Evolutionary conservation across 345 rosid genomes (phyloP).

Genomic region (Turritis glabra): DNA sequence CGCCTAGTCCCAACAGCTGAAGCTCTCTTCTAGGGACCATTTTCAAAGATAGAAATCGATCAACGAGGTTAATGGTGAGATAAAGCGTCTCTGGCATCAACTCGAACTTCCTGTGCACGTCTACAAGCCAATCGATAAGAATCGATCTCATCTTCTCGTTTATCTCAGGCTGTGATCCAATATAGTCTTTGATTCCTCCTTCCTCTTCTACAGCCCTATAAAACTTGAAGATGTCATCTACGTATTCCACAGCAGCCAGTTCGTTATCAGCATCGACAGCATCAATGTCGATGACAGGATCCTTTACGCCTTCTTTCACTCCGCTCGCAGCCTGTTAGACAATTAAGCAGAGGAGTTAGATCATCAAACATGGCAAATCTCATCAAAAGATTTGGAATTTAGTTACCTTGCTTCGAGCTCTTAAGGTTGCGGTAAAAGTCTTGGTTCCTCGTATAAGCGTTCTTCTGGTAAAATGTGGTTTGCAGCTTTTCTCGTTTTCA

Average conservation of each 20-base stretch:
- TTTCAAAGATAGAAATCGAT: conserved; percentile 45
- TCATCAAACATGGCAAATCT: not conserved
- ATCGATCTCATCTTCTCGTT: conserved; percentile 31
- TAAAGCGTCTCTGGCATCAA: conserved; percentile 32
- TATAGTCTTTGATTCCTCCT: conserved; percentile 21
- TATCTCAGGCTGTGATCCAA: conserved; percentile 27
- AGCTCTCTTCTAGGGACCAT: conserved; percentile 66
- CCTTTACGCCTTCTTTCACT: not conserved
- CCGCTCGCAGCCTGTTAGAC: conserved; percentile 57
- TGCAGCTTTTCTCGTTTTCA: conserved; percentile 44
- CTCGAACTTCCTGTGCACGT: conserved; percentile 31
- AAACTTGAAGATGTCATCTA: conserved; percentile 20
- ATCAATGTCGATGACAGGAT: conserved; percentile 43
- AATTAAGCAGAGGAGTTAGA: not conserved
- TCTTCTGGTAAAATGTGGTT: conserved; percentile 39
- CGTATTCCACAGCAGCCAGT: conserved; percentile 43
- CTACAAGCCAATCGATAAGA: conserved; percentile 16
- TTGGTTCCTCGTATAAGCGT: conserved; percentile 38
- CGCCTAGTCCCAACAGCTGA: conserved; percentile 73
- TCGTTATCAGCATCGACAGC: conserved; percentile 56
- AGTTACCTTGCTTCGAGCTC: conserved; percentile 76
- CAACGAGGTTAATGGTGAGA: conserved; percentile 26
- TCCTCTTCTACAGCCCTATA: conserved; percentile 8
- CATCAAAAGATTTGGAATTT: too few species aligned
- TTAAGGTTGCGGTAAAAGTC: conserved; percentile 60